Conservation (phyloP, 805 yeast species). For the Peterozyma xylosa region DNA sequence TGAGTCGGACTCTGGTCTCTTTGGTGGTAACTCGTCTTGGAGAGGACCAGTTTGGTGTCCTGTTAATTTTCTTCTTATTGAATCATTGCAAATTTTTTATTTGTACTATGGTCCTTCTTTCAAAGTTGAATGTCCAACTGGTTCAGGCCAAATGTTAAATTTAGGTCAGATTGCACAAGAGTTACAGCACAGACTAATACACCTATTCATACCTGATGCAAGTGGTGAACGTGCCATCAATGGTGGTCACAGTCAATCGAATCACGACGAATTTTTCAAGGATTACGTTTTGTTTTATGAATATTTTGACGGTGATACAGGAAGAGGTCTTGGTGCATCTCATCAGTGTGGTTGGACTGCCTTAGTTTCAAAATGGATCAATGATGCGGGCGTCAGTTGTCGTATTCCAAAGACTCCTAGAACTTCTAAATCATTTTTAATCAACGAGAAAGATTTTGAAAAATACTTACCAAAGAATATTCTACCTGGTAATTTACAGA, state of each 20-base stretch:
- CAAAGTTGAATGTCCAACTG: conserved; percentile 83
- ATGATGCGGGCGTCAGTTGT: conserved; percentile 75
- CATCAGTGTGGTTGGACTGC: conserved; percentile 98
- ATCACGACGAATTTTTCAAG: conserved; percentile 61
- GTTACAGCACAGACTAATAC: conserved; percentile 77
- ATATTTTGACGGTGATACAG: conserved; percentile 90
- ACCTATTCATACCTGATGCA: conserved; percentile 63
- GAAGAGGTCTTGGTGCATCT: conserved; percentile 87
- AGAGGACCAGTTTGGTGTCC: conserved; percentile 98
- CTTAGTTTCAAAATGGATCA: conserved; percentile 84
- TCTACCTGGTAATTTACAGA: conserved; percentile 43
- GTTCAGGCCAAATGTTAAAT: conserved; percentile 68
- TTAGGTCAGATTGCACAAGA: conserved; percentile 89
- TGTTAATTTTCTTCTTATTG: conserved; percentile 77
- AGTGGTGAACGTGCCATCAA: conserved; percentile 63
- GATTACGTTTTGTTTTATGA: conserved; percentile 78
- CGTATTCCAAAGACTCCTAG: conserved; percentile 39
- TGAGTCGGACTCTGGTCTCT: conserved; percentile 86
- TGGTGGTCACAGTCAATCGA: conserved; percentile 49
- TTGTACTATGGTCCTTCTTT: conserved; percentile 82
- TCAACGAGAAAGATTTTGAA: conserved; percentile 13
- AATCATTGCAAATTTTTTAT: conserved; percentile 79
- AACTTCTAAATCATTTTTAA: conserved; percentile 21
- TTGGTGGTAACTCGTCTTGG: conserved; percentile 97
- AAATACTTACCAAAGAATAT: conserved; percentile 37